Evolutionary conservation across 768 basidiomycete species (phyloP), one percentile per base, ranked within the genome.

Genomic region (Dioszegia hungarica): DNA sequence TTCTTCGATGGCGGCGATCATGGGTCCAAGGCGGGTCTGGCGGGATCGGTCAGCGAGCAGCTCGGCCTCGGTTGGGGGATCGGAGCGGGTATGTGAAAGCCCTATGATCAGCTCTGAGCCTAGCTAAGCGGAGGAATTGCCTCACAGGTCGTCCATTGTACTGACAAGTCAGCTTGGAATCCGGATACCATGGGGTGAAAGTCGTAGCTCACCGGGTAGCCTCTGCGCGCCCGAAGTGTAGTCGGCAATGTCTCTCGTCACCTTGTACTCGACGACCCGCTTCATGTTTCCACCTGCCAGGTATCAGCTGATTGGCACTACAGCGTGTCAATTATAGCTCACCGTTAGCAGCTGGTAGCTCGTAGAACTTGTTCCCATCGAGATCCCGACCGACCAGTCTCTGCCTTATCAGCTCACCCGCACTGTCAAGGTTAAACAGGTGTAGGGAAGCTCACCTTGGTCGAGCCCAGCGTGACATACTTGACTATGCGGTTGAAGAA

Each of bases 141-240:
- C 70, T 37, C 38, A 69, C 70, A 72, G 25, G 70, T 51, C 57
- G 62, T 53, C 70, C 70, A 72, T 60, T 72, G 70, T n/a, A 72
- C 70, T 72, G 40, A 17, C n/a, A 31, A 41, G 22, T 51, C 22
- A 47, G 56, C 51, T 47, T 20, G 3, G 43, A 20, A n/a, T 2
- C 10, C 10, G 34, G 11, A 36, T 37, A 47, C 46, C 54, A 51
- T 29, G 22, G 34, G 8, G 11, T 19, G 17, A 24, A 20, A 12
- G 22, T 45, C 10, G 41, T 5, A 24, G 54, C 70, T 46, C 34
- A 72, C 70, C 67, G 25, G 70, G 70, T 33, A 68, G 50, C 36
- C 61, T 41, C 17, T 65, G 55, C 22, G 49, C 54, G 4, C 60
- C 57, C 10, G 57, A 52, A 1, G 67, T 67, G 52, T 72, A 72